Conservation (phyloP, 202 grass and related monocot genomes). For the Dendrocalamus latiflorus region DNA sequence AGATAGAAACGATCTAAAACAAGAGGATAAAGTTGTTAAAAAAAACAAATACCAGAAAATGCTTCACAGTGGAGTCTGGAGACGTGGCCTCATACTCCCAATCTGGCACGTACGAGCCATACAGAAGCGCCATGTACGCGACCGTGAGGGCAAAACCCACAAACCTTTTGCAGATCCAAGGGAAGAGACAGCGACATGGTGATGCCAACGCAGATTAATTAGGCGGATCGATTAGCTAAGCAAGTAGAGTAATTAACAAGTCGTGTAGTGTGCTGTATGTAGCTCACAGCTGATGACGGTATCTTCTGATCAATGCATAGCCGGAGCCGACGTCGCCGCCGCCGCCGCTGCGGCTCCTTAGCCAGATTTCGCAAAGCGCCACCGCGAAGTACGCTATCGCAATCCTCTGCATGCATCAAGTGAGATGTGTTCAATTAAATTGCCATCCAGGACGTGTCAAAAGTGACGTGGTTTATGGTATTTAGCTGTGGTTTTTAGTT, state of each 20-base stretch:
- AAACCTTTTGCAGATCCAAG: conserved; percentile 31
- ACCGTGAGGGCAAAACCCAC: conserved; percentile 49
- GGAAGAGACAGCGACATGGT: neutral
- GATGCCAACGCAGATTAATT: neutral
- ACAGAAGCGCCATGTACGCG: conserved; percentile 49
- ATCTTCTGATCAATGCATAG: conserved; percentile 41
- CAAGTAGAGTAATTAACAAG: too few relatives aligned
- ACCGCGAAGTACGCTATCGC: too few relatives aligned
- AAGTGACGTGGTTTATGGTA: too few relatives aligned
- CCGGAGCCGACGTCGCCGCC: conserved; percentile 28
- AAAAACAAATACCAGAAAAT: conserved; percentile 9
- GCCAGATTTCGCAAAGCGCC: too few relatives aligned
- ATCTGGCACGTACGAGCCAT: conserved; percentile 49
- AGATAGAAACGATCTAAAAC: neutral
- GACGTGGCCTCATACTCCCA: conserved; percentile 50
- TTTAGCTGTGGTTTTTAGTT: too few relatives aligned
- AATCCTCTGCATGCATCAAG: too few relatives aligned
- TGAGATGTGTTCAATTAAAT: too few relatives aligned
- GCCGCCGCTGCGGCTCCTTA: neutral
- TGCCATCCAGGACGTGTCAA: too few relatives aligned
- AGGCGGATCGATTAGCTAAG: too few relatives aligned
- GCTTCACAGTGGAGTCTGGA: neutral
- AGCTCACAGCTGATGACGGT: conserved; percentile 69
- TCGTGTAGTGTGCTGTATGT: too few relatives aligned
- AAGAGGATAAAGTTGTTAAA: neutral